Evolutionary conservation across 768 basidiomycete species (phyloP).

Genomic region (Hemileccinum impolitum): DNA sequence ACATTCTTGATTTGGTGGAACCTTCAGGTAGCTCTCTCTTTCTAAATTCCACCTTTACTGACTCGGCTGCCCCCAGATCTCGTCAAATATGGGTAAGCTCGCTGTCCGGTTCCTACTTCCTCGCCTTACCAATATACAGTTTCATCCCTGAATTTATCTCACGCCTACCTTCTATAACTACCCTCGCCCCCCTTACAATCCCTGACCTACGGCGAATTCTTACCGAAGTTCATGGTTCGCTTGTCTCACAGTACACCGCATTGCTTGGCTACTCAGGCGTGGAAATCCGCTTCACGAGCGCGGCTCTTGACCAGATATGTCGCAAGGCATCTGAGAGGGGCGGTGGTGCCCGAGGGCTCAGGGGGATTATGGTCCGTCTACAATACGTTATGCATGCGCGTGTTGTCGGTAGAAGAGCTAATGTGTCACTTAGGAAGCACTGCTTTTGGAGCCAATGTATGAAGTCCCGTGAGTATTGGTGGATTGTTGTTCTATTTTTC

Average conservation of each 20-base stretch:
- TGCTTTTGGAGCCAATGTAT: conserved; percentile 90
- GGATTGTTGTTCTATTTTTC: conserved; percentile 2
- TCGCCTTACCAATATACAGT: conserved; percentile 33
- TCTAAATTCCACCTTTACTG: background rate
- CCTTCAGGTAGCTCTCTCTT: conserved; percentile 48
- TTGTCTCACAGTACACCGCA: conserved; percentile 85
- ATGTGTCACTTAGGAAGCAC: conserved; percentile 51
- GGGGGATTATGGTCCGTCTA: conserved; percentile 76
- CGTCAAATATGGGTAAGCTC: conserved; percentile 69
- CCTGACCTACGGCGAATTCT: conserved; percentile 86
- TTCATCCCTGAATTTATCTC: conserved; percentile 96
- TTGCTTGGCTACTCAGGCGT: conserved; percentile 82
- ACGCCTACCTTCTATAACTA: conserved; percentile 88
- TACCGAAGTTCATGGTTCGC: conserved; percentile 87
- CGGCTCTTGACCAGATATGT: conserved; percentile 80
- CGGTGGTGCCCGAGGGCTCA: conserved; percentile 85
- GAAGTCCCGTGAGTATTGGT: conserved; percentile 71
- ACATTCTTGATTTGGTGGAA: conserved; percentile 66
- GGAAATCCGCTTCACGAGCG: conserved; percentile 82
- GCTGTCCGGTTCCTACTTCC: background rate
- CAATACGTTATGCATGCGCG: background rate
- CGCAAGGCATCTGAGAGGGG: conserved; percentile 73
- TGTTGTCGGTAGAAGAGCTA: background rate
- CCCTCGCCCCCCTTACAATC: conserved; percentile 74
- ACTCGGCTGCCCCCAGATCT: conserved; percentile 51